Percentiles rank a stretch among this genome's conserved stretches.
phyloP scores from a whole-genome alignment of 2,329 filamentous ascomycete species.

The Colletotrichum truncatum region DNA sequence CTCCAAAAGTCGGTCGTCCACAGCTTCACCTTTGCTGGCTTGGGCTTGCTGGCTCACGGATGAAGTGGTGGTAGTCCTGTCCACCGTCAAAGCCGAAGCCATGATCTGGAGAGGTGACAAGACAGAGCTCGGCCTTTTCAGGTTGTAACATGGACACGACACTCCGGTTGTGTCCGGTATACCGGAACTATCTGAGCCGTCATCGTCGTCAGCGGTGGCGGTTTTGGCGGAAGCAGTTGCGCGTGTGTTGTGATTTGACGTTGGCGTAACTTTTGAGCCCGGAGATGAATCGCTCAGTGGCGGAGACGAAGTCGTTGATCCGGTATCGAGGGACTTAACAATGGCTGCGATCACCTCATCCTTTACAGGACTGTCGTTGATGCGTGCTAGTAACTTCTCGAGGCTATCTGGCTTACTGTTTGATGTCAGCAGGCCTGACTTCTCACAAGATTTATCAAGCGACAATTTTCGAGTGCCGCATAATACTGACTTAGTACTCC shows the following conservation, averaged over 20 bases:
- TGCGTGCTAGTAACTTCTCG: conserved; percentile 37
- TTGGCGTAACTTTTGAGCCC: not conserved
- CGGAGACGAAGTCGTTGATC: not conserved
- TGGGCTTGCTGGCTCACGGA: not conserved
- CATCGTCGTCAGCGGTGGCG: not conserved
- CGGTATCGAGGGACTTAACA: not conserved
- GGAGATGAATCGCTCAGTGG: not conserved
- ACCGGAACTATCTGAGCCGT: not conserved
- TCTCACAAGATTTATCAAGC: not conserved
- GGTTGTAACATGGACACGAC: not conserved
- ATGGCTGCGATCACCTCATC: conserved; percentile 27
- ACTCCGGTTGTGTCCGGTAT: not conserved
- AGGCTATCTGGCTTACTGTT: conserved; percentile 34
- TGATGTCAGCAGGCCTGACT: not conserved
- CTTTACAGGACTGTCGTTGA: conserved; percentile 35
- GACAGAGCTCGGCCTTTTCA: not conserved
- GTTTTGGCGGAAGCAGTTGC: too few relatives aligned
- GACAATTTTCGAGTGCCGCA: too few relatives aligned
- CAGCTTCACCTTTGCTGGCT: not conserved
- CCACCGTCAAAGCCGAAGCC: conserved; percentile 31
- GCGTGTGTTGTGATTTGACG: too few relatives aligned
- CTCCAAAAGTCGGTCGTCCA: not conserved
- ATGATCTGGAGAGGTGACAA: conserved; percentile 35
- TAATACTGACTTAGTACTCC: conserved; percentile 29
- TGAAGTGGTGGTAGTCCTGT: not conserved